Conservation (phyloP, 2,329 filamentous ascomycete species). For the Byssochlamys sp. region DNA sequence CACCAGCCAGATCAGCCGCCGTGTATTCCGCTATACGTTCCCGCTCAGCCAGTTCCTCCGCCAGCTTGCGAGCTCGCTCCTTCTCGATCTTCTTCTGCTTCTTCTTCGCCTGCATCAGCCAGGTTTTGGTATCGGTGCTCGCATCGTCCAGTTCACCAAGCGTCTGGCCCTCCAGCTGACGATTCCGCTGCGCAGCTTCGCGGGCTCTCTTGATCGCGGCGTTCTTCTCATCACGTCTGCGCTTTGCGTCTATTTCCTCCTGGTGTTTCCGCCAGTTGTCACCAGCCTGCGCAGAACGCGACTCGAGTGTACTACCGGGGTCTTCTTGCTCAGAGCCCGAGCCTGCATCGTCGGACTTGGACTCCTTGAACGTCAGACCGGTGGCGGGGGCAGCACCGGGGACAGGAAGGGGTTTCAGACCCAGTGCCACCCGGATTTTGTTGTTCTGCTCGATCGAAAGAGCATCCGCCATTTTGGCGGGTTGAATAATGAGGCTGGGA, state of each 20-base stretch:
- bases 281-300: conserved; percentile 37
- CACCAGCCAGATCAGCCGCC: conserved; percentile 73
- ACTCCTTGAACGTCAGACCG: conserved; percentile 50
- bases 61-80: conserved; percentile 58
- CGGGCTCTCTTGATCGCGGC: conserved; percentile 77
- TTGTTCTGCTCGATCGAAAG: conserved; percentile 88
- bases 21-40: conserved; percentile 71
- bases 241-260: conserved; percentile 63
- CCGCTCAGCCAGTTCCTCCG: conserved; percentile 69
- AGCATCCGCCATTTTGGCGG: conserved; percentile 39
- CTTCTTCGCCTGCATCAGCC: conserved; percentile 85
- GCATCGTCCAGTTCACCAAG: conserved; percentile 64
- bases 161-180: conserved; percentile 69
- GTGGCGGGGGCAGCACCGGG: conserved; percentile 48
- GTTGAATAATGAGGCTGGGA: conserved; percentile 1
- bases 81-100: conserved; percentile 79
- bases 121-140: conserved; percentile 68
- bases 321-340: conserved; percentile 52
- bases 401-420: conserved; percentile 79
- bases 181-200: conserved; percentile 67
- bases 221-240: conserved; percentile 67
- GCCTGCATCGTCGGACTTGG: conserved; percentile 38
- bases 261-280: conserved; percentile 49
- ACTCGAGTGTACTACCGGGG: conserved; percentile 71
- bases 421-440: conserved; percentile 77